Base-by-base conservation (phyloP, 176 grass and related monocot species). In the Ananas comosus region DNA sequence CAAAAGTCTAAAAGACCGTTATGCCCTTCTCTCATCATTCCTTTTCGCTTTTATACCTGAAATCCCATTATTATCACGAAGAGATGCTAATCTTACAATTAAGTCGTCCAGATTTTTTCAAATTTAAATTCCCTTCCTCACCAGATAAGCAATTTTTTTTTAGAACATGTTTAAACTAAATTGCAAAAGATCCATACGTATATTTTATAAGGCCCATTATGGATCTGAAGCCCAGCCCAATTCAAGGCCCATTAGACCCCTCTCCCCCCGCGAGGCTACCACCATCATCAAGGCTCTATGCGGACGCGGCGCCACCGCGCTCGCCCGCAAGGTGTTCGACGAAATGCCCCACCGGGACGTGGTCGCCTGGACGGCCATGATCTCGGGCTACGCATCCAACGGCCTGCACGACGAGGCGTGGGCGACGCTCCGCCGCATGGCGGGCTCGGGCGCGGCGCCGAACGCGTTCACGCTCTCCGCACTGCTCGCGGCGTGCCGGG, bases 351-450 rank as follows among this genome's bases (percentile, higher is more conserved):
- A 84, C 1, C 67, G 80, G 11, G 80, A 83, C 56, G 74, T 86
- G 66, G 80, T 91, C 25, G 74, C 84, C 0, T 91, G 83, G 75
- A 91, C 84, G 16, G 80, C 78, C 81, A 84, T 91, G 67, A 70
- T 91, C 71, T 91, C 75, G 2, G 74, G 80, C 19, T 84, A 91
- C 57, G 78, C 83, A 16, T 76, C 80, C 67, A 81, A 72, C 51
- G 64, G 67, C 10, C 52, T 3, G 65, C 68, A 64, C 56, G 27
- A 52, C 0, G 74, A 84, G 49, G 83, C 71, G 1, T 48, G 74
- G 12, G 54, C 50, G 29, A 22, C 80, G 8, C 81, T 87, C 64
- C 71, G 57, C 2, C 27, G 25, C 64, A 91, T 91, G 83, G n/a
- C 69, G n/a, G 51, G 70, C 2, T 48, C 64, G 10, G 78, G 64